Conservation (phyloP, 2,329 filamentous ascomycete species). For the Fusarium caatingaense region DNA sequence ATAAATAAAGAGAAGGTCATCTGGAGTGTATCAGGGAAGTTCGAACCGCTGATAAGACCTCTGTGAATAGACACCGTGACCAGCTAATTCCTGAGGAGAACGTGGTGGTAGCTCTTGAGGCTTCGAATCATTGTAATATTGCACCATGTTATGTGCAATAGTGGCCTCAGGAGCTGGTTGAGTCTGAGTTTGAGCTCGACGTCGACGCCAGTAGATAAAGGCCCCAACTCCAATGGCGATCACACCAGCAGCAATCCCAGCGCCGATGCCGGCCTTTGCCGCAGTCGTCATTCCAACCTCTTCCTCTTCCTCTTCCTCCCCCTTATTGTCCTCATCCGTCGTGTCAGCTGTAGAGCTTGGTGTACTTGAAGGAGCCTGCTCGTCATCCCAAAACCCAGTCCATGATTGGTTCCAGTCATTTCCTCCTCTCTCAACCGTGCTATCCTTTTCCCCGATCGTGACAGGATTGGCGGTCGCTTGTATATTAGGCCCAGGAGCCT, state of each 20-base stretch:
- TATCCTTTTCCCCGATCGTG: slow-evolving; percentile 2
- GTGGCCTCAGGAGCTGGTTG: neutral
- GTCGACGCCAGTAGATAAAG: slow-evolving; percentile 4
- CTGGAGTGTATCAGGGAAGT: neutral
- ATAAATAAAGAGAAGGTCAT: neutral
- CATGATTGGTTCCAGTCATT: slow-evolving; percentile 35
- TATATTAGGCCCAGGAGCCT: slow-evolving; percentile 24
- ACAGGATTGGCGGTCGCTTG: neutral
- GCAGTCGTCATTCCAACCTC: neutral
- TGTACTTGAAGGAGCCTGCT: neutral
- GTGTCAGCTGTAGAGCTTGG: neutral
- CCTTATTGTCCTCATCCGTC: neutral
- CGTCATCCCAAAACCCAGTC: slow-evolving; percentile 18
- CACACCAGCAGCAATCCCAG: neutral
- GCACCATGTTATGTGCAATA: neutral
- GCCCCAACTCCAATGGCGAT: neutral
- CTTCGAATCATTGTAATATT: neutral
- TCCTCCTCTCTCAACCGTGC: slow-evolving; percentile 10
- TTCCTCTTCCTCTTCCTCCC: neutral
- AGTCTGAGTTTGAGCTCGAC: neutral
- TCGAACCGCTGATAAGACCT: neutral
- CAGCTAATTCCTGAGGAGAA: neutral
- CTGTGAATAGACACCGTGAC: neutral
- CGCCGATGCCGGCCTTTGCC: neutral
- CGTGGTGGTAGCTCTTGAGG: neutral